Evolutionary conservation across 805 yeast genomes (phyloP).

Genomic region (Suhomyces prunicola): DNA sequence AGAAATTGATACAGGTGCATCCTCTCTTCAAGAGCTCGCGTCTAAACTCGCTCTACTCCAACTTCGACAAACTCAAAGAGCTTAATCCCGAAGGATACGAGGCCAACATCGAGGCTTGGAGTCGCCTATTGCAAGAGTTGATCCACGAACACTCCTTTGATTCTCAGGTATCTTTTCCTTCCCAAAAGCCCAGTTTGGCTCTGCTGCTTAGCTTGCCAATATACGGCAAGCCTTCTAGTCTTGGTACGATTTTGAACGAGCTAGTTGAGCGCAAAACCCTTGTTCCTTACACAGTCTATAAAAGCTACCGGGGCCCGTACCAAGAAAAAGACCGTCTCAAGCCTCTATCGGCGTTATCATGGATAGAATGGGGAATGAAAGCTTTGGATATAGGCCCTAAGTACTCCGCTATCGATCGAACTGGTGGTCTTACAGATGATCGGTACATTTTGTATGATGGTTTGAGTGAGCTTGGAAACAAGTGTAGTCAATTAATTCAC

Average conservation of each 20-base stretch:
- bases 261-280: conserved; percentile 17
- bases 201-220: conserved; percentile 22
- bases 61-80: conserved; percentile 27
- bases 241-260: conserved; percentile 24
- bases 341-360: conserved; percentile 9
- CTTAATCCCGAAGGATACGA: conserved; percentile 42
- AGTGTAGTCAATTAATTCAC: conserved; percentile 2
- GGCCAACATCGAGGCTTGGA: conserved; percentile 43
- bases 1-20: background rate
- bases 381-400: background rate
- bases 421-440: conserved; percentile 19
- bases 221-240: conserved; percentile 30
- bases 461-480: conserved; percentile 10
- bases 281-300: conserved; percentile 17
- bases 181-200: conserved; percentile 14
- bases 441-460: conserved; percentile 22
- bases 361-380: conserved; percentile 14
- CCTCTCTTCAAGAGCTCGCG: conserved; percentile 26
- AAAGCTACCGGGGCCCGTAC: background rate
- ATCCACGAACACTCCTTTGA: conserved; percentile 14
- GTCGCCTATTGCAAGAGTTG: conserved; percentile 15
- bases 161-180: conserved; percentile 16
- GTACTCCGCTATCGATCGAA: background rate
- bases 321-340: background rate
- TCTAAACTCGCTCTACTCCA: conserved; percentile 34